Conservation (phyloP, 345 rosid genomes). For the Firmiana major region DNA sequence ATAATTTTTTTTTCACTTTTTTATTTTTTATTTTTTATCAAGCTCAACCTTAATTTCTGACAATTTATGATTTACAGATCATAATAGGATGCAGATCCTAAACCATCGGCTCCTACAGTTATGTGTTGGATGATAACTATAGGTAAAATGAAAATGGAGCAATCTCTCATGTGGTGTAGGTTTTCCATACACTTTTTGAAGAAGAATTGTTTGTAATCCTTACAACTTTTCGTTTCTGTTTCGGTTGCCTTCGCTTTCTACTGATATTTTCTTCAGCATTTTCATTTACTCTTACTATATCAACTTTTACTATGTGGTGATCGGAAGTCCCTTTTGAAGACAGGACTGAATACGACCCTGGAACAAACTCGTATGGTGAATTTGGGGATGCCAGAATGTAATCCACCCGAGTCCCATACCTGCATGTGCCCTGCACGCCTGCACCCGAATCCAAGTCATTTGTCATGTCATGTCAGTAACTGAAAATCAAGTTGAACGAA, state of each 20-base stretch:
- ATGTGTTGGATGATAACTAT: not conserved
- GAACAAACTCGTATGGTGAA: conserved; percentile 69
- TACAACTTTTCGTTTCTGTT: conserved; percentile 45
- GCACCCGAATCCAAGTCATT: not conserved
- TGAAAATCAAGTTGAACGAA: too few relatives aligned
- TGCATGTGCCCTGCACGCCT: conserved; percentile 98
- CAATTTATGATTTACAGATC: not conserved
- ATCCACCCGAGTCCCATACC: conserved; percentile 90
- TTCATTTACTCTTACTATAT: conserved; percentile 34
- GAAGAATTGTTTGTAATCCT: conserved; percentile 41
- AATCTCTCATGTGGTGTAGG: conserved; percentile 14
- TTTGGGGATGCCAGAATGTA: conserved; percentile 77
- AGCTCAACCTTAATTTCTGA: not conserved
- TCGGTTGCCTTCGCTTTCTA: conserved; percentile 29
- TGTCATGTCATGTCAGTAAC: not conserved
- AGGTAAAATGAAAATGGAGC: not conserved
- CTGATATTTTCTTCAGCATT: conserved; percentile 11
- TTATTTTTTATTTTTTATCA: too few relatives aligned
- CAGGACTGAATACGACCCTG: conserved; percentile 80
- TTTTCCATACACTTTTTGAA: conserved; percentile 59
- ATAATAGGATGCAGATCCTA: not conserved
- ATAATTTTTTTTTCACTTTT: too few relatives aligned
- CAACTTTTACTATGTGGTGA: conserved; percentile 94
- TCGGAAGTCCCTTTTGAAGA: conserved; percentile 97
- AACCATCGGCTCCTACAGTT: not conserved